Conservation (phyloP, 306 rosid species). For the Mimosa bimucronata region DNA sequence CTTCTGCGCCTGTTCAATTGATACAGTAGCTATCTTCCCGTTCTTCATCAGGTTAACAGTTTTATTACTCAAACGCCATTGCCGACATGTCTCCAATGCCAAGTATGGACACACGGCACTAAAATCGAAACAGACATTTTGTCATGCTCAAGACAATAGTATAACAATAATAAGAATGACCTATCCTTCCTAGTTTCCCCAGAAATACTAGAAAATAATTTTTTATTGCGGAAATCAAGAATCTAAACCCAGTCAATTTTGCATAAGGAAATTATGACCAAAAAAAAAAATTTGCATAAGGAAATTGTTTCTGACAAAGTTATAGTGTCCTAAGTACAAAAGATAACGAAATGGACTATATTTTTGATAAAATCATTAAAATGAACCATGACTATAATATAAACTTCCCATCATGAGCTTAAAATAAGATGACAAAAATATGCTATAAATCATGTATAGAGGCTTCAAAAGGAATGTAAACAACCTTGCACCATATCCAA, state of each 20-base stretch:
- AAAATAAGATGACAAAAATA: slow-evolving; percentile 24
- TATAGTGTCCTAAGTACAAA: background rate
- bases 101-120: slow-evolving; percentile 97
- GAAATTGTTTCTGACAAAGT: background rate
- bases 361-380: background rate
- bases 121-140: slow-evolving; percentile 36
- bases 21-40: slow-evolving; percentile 98
- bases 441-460: slow-evolving; percentile 23
- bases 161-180: background rate
- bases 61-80: slow-evolving; percentile 96
- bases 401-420: slow-evolving; percentile 8
- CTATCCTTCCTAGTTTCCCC: background rate
- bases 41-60: slow-evolving; percentile 94
- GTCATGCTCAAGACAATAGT: slow-evolving; percentile 27
- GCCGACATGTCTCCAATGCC: slow-evolving; percentile 98
- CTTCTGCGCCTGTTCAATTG: slow-evolving; percentile 99
- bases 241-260: background rate
- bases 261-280: background rate
- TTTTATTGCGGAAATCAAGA: background rate
- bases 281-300: no score
- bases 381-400: background rate
- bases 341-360: slow-evolving; percentile 15
- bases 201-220: background rate
- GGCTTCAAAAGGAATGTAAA: slow-evolving; percentile 31
- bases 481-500: slow-evolving; percentile 99